Conservation (phyloP, 768 basidiomycete genomes). For the Lentinula detonsa region DNA sequence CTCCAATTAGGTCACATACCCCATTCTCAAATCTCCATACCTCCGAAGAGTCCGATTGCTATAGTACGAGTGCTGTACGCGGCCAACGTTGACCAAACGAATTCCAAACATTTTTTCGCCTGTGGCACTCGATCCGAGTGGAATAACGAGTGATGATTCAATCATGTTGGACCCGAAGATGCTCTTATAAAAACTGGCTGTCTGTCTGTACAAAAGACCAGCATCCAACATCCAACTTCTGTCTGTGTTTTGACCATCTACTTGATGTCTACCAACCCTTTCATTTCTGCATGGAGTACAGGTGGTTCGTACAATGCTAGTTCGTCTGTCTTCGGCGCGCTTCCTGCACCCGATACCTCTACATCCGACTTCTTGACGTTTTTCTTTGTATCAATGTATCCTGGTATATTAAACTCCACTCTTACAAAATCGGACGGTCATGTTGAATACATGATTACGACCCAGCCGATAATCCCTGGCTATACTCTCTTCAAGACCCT, state of each 20-base stretch:
- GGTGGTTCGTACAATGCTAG: not conserved
- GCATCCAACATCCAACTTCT: not conserved
- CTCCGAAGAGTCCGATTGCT: not conserved
- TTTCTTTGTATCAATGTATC: conserved; percentile 44
- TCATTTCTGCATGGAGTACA: not conserved
- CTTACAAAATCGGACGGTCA: conserved; percentile 47
- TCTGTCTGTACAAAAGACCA: not conserved
- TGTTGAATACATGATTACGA: conserved; percentile 42
- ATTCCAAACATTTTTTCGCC: not conserved
- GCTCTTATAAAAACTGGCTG: not conserved
- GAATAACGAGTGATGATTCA: not conserved
- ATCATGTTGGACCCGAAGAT: not conserved
- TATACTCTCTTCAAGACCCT: conserved; percentile 49
- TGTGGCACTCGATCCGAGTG: not conserved
- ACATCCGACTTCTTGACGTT: conserved; percentile 28
- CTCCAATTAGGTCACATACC: not conserved
- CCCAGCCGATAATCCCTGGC: conserved; percentile 42
- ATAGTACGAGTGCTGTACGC: not conserved
- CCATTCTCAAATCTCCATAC: not conserved
- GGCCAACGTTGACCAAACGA: not conserved
- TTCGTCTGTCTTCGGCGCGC: conserved; percentile 9
- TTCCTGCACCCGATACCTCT: conserved; percentile 10
- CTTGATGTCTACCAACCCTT: conserved; percentile 1
- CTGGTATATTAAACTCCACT: conserved; percentile 47
- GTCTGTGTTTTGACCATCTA: not conserved